Base-by-base conservation (phyloP, 1,284 basidiomycete species). In the Anthracocystis setariae region DNA sequence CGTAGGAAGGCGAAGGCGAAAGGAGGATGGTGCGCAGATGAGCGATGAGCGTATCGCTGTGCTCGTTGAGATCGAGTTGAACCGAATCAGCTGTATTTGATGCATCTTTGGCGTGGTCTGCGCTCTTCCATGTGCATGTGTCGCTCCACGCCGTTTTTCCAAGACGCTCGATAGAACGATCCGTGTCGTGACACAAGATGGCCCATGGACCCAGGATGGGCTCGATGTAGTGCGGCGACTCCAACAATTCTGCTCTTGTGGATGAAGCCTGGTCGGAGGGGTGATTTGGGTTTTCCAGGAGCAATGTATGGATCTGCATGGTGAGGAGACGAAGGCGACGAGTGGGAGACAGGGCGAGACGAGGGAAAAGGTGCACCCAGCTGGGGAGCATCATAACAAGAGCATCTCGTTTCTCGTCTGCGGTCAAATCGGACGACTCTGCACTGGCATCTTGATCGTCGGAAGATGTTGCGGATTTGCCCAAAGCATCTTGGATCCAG, bases 291-390 rank as follows among this genome's bases (percentile, higher is more conserved):
- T 55, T 52, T 12, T 61, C 61, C 8, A 94, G 86, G 5, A 97
- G 84, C 5, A 89, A 86, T 0, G 86, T 78, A 72, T 96, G 93
- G 0, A 94, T 84, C 8, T 87, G 86, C 5, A 89, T 88, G 2
- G 93, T 87, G 0, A 91, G 85, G 8, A 87, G 81, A 15, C 92
- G 89, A 20, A 94, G 86, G 38, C 92, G 88, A 35, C 93, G 88
- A 13, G 90, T 91, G 0, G 92, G 89, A 63, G 94, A 91, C 18
- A 92, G 85, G 43, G 94, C 88, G 10, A 97, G 86, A 0, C 90
- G 86, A 0, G 94, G 90, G 37, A 92, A 85, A 83, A 96, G 92
- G 84, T 96, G 92, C 37, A 94, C 92, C 94, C 94, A 96, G 61
- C 94, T 92, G 7, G 92, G 93, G 42, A 93, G 74, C 84, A 89